phyloP scores from a whole-genome alignment of 306 rosid genomes.

The Ochetophila trinervis region DNA sequence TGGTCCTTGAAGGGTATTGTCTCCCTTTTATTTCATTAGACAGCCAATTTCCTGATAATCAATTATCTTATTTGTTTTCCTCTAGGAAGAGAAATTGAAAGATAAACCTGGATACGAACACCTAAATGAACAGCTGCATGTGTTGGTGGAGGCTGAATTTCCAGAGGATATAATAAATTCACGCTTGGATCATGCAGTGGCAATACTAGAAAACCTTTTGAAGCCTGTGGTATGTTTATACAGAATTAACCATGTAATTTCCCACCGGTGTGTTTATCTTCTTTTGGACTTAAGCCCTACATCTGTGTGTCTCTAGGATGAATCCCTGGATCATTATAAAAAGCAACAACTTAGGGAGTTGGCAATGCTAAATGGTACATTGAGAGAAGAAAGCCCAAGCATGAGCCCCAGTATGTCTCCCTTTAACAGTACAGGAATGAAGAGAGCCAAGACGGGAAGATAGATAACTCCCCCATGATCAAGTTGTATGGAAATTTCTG shows the following conservation, averaged over 20 bases:
- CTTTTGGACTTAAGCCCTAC: not conserved
- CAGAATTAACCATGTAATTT: not conserved
- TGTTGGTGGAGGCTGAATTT: constrained; percentile 90
- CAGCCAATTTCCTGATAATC: not conserved
- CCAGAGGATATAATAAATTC: constrained; percentile 74
- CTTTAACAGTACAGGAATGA: constrained; percentile 78
- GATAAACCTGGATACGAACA: constrained; percentile 88
- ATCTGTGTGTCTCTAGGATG: constrained; percentile 46
- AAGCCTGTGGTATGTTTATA: constrained; percentile 74
- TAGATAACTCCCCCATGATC: constrained; percentile 27
- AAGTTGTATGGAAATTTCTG: constrained; percentile 15
- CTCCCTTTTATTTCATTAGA: not conserved
- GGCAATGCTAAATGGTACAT: constrained; percentile 82
- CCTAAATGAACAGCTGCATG: constrained; percentile 82
- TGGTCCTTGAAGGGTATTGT: not conserved
- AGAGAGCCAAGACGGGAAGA: constrained; percentile 90
- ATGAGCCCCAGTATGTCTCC: constrained; percentile 92
- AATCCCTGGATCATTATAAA: constrained; percentile 84
- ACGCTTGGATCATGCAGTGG: constrained; percentile 82
- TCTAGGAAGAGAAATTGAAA: constrained; percentile 83
- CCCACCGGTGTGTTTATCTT: not conserved
- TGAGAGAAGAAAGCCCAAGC: constrained; percentile 91
- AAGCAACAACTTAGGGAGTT: constrained; percentile 84
- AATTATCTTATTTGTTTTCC: constrained; percentile 10
- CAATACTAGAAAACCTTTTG: constrained; percentile 75